Conservation (phyloP, 148 eudicot genomes). For the Vaccinium corymbosum region DNA sequence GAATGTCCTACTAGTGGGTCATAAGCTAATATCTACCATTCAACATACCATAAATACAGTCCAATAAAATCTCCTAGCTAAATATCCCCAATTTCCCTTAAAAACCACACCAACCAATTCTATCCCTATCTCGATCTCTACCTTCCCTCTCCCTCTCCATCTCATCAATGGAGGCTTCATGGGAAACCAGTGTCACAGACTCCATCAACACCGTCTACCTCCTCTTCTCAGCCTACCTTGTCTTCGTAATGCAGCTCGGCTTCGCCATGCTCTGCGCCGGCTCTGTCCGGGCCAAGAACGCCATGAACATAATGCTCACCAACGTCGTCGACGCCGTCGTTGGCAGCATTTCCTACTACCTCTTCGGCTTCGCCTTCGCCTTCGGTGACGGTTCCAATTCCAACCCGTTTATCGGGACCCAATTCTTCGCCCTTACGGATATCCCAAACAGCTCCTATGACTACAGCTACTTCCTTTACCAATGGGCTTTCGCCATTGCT, state of each 20-base stretch:
- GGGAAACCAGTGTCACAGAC: conserved; percentile 58
- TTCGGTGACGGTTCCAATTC: conserved; percentile 52
- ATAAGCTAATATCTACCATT: background rate
- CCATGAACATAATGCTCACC: conserved; percentile 75
- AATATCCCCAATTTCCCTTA: background rate
- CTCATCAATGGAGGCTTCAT: conserved; percentile 44
- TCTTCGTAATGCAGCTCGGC: conserved; percentile 75
- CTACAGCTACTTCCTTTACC: conserved; percentile 70
- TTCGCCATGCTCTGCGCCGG: conserved; percentile 88
- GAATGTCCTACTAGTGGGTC: background rate
- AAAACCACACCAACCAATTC: background rate
- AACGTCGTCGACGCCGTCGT: conserved; percentile 77
- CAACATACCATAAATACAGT: background rate
- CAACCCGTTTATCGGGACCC: conserved; percentile 63
- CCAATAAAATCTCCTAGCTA: background rate
- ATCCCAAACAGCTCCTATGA: conserved; percentile 43
- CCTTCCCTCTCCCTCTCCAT: conserved; percentile 1
- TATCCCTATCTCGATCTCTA: background rate
- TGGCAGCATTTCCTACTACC: conserved; percentile 65
- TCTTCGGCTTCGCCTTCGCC: conserved; percentile 79
- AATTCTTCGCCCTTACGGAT: conserved; percentile 53
- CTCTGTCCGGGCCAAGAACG: conserved; percentile 78
- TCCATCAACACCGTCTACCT: conserved; percentile 64
- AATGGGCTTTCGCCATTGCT: conserved; percentile 84
- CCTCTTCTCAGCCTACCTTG: conserved; percentile 69